Evolutionary conservation across 257 asterid genomes (phyloP).

Genomic region (Solanum microdontum): DNA sequence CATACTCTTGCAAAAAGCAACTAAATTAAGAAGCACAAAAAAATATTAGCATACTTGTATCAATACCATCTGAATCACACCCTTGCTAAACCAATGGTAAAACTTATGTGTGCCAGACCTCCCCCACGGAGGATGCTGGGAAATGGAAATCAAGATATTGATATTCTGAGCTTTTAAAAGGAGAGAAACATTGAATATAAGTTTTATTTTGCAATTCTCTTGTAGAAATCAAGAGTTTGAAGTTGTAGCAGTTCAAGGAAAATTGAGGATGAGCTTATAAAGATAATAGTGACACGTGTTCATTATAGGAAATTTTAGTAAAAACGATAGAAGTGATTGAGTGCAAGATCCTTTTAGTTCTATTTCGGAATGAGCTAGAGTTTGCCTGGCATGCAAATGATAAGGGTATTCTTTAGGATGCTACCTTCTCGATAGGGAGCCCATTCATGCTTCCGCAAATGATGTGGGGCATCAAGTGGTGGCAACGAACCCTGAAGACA

Average conservation of each 20-base stretch:
- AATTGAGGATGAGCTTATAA: background rate
- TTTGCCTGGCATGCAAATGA: background rate
- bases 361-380: background rate
- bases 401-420: background rate
- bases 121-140: background rate
- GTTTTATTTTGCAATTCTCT: background rate
- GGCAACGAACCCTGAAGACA: slow-evolving; percentile 72
- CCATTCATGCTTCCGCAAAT: slow-evolving; percentile 97
- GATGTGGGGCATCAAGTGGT: slow-evolving; percentile 95
- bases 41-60: background rate
- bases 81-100: background rate
- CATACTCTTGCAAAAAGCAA: background rate
- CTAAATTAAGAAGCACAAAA: background rate
- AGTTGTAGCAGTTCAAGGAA: background rate
- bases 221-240: background rate
- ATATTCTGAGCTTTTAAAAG: background rate
- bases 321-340: background rate
- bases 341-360: background rate
- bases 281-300: background rate
- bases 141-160: background rate
- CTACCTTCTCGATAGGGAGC: slow-evolving; percentile 91
- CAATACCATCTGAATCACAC: background rate
- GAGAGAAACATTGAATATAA: background rate
- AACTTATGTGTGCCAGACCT: background rate
- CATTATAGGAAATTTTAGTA: background rate